phyloP scores from a whole-genome alignment of 441 rosid genomes.

The Raphanus hybrid region DNA sequence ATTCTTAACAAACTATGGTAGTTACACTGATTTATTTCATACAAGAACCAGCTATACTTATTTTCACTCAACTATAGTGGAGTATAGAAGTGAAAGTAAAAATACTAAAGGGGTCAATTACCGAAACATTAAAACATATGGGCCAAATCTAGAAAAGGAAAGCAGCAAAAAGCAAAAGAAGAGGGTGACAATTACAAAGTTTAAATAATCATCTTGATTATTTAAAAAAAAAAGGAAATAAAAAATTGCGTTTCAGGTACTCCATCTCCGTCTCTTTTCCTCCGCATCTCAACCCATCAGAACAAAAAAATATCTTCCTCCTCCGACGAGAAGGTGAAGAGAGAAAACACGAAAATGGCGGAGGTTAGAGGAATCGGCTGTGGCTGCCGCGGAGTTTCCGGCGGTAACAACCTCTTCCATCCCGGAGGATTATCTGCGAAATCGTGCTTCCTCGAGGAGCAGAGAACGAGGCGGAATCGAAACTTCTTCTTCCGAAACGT shows the following conservation, averaged over 20 bases:
- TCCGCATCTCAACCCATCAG: conserved; percentile 44
- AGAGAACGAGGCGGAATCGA: conserved; percentile 43
- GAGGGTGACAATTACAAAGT: conserved; percentile 5
- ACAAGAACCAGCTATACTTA: too few species aligned
- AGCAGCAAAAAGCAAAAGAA: not conserved
- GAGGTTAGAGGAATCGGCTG: conserved; percentile 52
- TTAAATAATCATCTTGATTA: not conserved
- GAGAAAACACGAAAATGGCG: conserved; percentile 35
- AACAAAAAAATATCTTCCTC: conserved; percentile 41
- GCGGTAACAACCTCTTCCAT: conserved; percentile 40
- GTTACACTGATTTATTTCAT: not conserved
- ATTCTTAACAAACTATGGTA: not conserved
- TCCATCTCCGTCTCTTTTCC: conserved; percentile 48
- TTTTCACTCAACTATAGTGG: not conserved
- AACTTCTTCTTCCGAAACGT: conserved; percentile 54
- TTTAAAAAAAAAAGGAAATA: not conserved
- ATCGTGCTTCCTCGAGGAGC: conserved; percentile 45
- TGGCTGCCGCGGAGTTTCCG: conserved; percentile 49
- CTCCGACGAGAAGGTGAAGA: conserved; percentile 44
- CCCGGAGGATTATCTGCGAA: conserved; percentile 41
- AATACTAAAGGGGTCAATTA: conserved; percentile 23
- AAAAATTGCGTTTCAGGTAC: conserved; percentile 36
- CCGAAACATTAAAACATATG: not conserved
- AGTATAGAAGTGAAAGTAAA: not conserved
- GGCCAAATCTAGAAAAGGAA: not conserved